A percentile compares a stretch with the other conserved stretches of the same genome.
Conservation (phyloP, 129 eudicot genomes). For the Pittosporum tobira region DNA sequence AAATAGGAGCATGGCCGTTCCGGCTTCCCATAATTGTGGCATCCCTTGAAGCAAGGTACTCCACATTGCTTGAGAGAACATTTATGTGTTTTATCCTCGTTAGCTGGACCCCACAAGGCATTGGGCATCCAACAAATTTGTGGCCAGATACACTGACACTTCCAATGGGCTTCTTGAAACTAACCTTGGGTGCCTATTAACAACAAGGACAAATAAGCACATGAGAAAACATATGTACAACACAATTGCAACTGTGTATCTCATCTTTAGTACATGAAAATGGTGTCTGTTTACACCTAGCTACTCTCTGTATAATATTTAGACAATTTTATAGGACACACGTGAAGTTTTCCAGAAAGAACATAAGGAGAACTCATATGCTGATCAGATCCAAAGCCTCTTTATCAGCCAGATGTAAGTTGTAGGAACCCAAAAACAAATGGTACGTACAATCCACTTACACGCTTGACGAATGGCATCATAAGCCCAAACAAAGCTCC, state of each 20-base stretch:
- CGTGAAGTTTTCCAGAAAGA: no score
- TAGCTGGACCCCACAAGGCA: conserved; percentile 93
- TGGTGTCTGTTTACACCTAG: no score
- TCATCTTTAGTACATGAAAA: no score
- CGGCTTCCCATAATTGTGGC: conserved; percentile 99
- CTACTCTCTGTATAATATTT: no score
- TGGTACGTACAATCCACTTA: conserved; percentile 37
- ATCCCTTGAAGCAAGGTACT: conserved; percentile 94
- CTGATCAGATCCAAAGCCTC: not conserved
- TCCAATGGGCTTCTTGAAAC: conserved; percentile 92
- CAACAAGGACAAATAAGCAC: conserved; percentile 7
- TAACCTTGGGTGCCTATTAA: conserved; percentile 81
- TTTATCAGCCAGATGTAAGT: not conserved
- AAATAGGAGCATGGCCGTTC: conserved; percentile 94
- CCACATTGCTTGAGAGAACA: conserved; percentile 82
- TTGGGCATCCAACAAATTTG: conserved; percentile 91
- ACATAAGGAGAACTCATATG: no score
- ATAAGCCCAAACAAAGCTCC: conserved; percentile 95
- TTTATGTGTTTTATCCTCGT: conserved; percentile 80
- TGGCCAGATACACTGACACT: conserved; percentile 95
- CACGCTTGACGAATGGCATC: conserved; percentile 97
- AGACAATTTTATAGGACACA: no score
- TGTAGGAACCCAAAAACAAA: not conserved
- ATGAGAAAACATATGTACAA: not conserved
- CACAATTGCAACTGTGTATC: not conserved